Conservation (phyloP, 2,329 filamentous ascomycete species). For the Aspergillus intermedius region DNA sequence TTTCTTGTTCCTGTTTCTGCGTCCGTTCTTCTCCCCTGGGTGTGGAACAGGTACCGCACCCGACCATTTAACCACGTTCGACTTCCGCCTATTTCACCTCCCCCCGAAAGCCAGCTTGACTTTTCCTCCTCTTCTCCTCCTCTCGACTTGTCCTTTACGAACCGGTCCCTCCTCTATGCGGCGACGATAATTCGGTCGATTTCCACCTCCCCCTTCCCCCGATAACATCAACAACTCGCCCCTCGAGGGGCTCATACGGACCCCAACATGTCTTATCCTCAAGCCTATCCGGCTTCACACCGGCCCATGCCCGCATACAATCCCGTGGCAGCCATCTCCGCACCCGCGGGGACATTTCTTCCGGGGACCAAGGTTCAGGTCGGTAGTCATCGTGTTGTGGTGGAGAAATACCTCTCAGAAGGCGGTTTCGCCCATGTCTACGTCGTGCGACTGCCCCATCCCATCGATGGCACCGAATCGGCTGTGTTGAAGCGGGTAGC, state of each 20-base stretch:
- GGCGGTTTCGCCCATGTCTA: slow-evolving; percentile 98
- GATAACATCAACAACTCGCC: slow-evolving; percentile 13
- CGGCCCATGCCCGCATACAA: slow-evolving; percentile 28
- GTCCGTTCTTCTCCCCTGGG: slow-evolving; percentile 1
- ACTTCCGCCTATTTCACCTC: slow-evolving; percentile 15
- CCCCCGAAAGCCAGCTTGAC: not conserved
- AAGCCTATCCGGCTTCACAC: slow-evolving; percentile 22
- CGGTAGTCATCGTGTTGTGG: slow-evolving; percentile 82
- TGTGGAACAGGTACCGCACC: slow-evolving; percentile 11
- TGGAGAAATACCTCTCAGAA: slow-evolving; percentile 96
- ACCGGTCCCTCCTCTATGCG: slow-evolving; percentile 12
- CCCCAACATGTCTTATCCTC: slow-evolving; percentile 21
- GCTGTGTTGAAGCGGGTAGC: slow-evolving; percentile 92
- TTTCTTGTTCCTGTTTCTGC: not conserved
- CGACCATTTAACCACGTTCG: slow-evolving; percentile 8
- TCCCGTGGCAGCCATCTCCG: slow-evolving; percentile 28
- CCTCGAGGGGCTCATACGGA: slow-evolving; percentile 20
- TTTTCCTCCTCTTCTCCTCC: slow-evolving; percentile 2
- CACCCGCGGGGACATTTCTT: slow-evolving; percentile 76
- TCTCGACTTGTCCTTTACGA: slow-evolving; percentile 1
- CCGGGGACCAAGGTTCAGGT: slow-evolving; percentile 96
- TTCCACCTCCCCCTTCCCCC: not conserved
- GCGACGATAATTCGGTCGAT: slow-evolving; percentile 13
- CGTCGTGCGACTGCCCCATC: slow-evolving; percentile 75
- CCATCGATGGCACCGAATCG: slow-evolving; percentile 69